A percentile compares a stretch with the other conserved stretches of the same genome.
Evolutionary conservation across 2,329 filamentous ascomycete species (phyloP).

Genomic region (Aspergillus ochraceus): DNA sequence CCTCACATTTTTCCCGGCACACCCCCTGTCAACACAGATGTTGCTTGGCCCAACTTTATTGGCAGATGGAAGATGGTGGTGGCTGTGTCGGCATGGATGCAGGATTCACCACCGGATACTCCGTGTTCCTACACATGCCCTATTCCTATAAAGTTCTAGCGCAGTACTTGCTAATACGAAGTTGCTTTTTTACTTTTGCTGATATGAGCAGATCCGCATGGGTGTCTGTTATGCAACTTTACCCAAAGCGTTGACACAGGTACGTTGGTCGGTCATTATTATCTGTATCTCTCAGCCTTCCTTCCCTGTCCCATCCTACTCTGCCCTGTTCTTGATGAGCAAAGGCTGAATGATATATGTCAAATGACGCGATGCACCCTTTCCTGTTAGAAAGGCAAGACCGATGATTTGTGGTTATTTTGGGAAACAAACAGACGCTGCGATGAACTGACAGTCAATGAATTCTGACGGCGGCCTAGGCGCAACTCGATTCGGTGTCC

Average conservation of each 20-base stretch:
- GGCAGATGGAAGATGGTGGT: not conserved
- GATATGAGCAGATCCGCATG: conserved; percentile 1
- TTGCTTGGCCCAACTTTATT: not conserved
- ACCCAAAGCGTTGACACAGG: conserved; percentile 1
- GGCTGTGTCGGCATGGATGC: not conserved
- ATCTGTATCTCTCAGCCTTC: not conserved
- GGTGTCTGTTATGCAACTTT: conserved; percentile 2
- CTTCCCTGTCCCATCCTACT: not conserved
- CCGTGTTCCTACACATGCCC: too few species aligned
- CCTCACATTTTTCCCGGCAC: not conserved
- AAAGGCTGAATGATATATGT: not conserved
- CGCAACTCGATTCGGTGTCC: not conserved
- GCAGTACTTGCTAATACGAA: not conserved
- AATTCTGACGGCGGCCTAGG: not conserved
- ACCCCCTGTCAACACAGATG: not conserved
- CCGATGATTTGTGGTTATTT: not conserved
- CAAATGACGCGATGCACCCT: not conserved
- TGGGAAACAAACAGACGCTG: not conserved
- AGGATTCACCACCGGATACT: too few species aligned
- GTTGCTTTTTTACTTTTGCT: not conserved
- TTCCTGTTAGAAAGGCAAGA: not conserved
- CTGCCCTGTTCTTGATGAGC: not conserved
- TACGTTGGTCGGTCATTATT: not conserved
- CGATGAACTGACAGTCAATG: not conserved
- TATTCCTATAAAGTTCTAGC: too few species aligned